These are phyloP conservation scores for Epichloe baconii DNA, from an alignment of 2,329 filamentous ascomycete genomes.

Conservation along the genomic window DNA sequence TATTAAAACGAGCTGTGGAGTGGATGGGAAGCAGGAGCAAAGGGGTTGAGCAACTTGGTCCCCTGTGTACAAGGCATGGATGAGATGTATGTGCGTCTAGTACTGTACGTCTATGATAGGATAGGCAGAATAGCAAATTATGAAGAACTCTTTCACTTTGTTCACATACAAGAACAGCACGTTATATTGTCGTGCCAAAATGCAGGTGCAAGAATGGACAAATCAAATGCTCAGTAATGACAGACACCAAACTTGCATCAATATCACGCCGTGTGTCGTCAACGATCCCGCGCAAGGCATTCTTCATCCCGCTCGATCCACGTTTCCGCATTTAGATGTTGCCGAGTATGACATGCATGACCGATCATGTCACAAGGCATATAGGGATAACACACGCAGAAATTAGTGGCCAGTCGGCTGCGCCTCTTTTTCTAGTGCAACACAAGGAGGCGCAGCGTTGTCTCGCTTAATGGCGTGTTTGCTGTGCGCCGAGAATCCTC, in stretches of 20 bases:
- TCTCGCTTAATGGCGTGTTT: no score
- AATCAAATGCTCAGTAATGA: no score
- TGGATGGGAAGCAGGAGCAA: background rate
- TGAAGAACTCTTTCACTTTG: slow-evolving; percentile 1
- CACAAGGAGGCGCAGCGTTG: no score
- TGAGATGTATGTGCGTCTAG: slow-evolving; percentile 1
- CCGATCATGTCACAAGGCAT: no score
- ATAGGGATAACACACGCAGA: no score
- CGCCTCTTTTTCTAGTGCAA: no score
- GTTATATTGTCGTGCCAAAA: no score
- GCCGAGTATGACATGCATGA: background rate
- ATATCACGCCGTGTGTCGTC: no score
- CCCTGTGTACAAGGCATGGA: slow-evolving; percentile 5
- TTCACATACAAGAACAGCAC: background rate
- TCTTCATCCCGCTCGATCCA: background rate
- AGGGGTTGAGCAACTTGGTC: slow-evolving; percentile 1
- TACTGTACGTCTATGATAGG: slow-evolving; percentile 6
- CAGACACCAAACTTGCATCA: no score
- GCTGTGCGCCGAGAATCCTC: no score
- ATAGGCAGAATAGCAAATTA: slow-evolving; percentile 4
- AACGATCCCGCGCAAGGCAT: background rate
- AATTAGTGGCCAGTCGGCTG: no score
- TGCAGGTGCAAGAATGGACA: background rate
- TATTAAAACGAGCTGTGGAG: background rate
- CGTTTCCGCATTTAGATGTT: background rate